Percentiles rank a stretch among this genome's conserved stretches.
These are phyloP conservation scores for Prototheca stagnorum DNA, from an alignment of 163 green algal genomes.

Conservation along the genomic window DNA sequence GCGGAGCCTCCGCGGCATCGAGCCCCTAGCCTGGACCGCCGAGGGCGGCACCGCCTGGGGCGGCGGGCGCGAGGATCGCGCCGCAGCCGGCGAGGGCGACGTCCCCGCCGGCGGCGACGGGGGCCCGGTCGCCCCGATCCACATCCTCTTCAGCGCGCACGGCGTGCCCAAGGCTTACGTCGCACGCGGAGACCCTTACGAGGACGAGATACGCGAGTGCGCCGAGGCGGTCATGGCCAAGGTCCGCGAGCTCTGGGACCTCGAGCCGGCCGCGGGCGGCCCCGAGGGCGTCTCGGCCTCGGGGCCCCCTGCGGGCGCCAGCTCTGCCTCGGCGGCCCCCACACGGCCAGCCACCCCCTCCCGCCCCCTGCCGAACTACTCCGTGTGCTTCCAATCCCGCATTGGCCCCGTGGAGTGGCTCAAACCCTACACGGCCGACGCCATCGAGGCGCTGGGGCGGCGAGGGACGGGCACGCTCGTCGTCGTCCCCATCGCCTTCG, in stretches of 20 bases:
- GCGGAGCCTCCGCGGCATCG: too few species aligned
- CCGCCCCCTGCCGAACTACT: slow-evolving; percentile 29
- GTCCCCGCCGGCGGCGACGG: neutral
- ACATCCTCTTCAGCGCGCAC: slow-evolving; percentile 96
- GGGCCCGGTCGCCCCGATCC: neutral
- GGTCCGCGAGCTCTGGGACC: slow-evolving; percentile 44
- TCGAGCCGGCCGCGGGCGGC: too few species aligned
- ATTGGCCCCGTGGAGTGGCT: slow-evolving; percentile 97
- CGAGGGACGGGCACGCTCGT: slow-evolving; percentile 62
- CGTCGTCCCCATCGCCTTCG: slow-evolving; percentile 92
- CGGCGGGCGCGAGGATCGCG: too few species aligned
- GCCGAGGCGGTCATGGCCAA: slow-evolving; percentile 81
- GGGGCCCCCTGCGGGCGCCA: too few species aligned
- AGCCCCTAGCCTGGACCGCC: too few species aligned
- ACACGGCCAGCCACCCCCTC: too few species aligned
- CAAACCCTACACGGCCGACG: slow-evolving; percentile 92
- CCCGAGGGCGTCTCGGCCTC: too few species aligned
- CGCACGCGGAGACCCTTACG: slow-evolving; percentile 76
- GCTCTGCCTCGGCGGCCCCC: too few species aligned
- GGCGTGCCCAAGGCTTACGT: slow-evolving; percentile 92
- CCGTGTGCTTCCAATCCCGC: slow-evolving; percentile 88
- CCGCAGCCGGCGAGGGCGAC: slow-evolving; percentile 11
- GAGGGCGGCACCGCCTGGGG: too few species aligned
- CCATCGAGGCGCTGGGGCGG: slow-evolving; percentile 65
- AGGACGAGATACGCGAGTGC: slow-evolving; percentile 99